Conservation (phyloP, 140 eudicot genomes). For the Senecio squalidus region DNA sequence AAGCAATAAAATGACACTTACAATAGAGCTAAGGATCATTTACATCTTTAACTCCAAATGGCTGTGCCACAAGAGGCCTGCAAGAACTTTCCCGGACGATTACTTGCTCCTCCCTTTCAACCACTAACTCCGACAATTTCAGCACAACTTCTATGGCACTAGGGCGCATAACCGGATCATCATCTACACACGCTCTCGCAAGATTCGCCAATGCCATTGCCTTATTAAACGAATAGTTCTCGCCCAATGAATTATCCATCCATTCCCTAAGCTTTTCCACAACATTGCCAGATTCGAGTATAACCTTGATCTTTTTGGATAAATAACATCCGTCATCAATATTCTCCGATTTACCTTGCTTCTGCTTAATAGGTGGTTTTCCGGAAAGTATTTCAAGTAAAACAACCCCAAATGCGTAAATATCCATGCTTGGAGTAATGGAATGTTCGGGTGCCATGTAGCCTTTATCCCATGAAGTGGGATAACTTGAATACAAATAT, state of each 20-base stretch:
- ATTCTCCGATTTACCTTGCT: conserved; percentile 18
- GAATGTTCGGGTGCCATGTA: conserved; percentile 65
- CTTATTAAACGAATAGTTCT: conserved; percentile 50
- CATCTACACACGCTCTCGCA: conserved; percentile 73
- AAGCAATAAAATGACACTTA: conserved; percentile 14
- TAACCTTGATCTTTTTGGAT: conserved; percentile 43
- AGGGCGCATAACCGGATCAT: conserved; percentile 52
- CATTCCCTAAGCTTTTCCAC: conserved; percentile 62
- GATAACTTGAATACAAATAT: conserved; percentile 23
- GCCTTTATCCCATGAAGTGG: conserved; percentile 44
- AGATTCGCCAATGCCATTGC: conserved; percentile 63
- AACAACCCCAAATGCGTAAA: conserved; percentile 82
- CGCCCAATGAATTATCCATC: conserved; percentile 72
- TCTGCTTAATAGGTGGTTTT: conserved; percentile 39
- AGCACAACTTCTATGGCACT: conserved; percentile 75
- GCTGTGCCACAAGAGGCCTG: conserved; percentile 68
- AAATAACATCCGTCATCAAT: conserved; percentile 27
- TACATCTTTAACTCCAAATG: conserved; percentile 30
- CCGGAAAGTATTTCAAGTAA: conserved; percentile 77
- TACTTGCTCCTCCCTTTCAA: conserved; percentile 40
- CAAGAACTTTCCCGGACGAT: conserved; percentile 59
- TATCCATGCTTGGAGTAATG: conserved; percentile 41
- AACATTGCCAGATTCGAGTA: conserved; percentile 36
- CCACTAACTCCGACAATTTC: conserved; percentile 57
- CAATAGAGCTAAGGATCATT: conserved; percentile 1